Conservation (phyloP, 140 eudicot species). For the Anethum foeniculum region DNA sequence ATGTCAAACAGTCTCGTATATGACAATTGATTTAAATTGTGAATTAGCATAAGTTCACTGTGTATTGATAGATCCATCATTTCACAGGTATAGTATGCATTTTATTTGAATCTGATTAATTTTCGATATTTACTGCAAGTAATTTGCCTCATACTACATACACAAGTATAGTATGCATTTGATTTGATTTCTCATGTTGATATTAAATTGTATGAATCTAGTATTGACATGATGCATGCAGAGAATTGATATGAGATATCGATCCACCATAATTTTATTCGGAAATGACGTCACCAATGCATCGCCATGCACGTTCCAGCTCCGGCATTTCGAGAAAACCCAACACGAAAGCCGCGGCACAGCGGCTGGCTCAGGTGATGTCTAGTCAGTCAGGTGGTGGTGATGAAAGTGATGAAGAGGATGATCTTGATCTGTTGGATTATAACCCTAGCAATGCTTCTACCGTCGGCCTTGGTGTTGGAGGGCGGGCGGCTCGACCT, state of each 20-base stretch:
- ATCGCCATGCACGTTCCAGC: constrained; percentile 56
- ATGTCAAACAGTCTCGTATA: no score
- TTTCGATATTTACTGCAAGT: no score
- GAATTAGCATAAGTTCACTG: no score
- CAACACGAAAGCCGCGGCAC: constrained; percentile 76
- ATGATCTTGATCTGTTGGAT: constrained; percentile 45
- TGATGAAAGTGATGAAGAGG: constrained; percentile 52
- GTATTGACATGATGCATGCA: neutral
- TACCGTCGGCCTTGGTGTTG: constrained; percentile 36
- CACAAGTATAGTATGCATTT: no score
- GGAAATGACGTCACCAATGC: constrained; percentile 25
- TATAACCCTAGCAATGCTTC: constrained; percentile 12
- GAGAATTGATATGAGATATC: no score
- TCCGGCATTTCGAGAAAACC: constrained; percentile 38
- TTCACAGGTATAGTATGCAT: no score
- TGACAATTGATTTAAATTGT: no score
- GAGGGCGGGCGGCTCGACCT: constrained; percentile 42
- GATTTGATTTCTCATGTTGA: no score
- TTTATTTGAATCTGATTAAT: no score
- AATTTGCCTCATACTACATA: no score
- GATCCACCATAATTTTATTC: neutral
- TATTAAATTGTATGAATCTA: neutral
- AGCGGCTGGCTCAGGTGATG: constrained; percentile 77
- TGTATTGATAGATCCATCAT: no score
- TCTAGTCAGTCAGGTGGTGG: constrained; percentile 33